A percentile compares a stretch with the other conserved stretches of the same genome.
phyloP scores from a whole-genome alignment of 345 rosid species.

The Anastatica hierochuntica region DNA sequence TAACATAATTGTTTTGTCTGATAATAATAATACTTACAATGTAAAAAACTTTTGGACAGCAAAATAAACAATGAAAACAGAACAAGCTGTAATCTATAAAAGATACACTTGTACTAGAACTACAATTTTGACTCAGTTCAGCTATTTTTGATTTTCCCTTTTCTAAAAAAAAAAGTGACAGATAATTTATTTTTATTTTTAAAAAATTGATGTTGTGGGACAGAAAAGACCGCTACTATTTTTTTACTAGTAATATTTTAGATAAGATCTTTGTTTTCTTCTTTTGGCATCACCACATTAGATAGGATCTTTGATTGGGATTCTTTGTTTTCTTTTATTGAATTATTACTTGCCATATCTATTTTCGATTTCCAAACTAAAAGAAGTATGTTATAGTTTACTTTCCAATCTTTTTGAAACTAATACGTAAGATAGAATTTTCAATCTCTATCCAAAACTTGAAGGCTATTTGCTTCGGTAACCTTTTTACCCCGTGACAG shows the following conservation, averaged over 20 bases:
- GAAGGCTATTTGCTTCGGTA: constrained; percentile 2
- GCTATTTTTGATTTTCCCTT: not conserved
- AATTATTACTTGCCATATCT: too few relatives aligned
- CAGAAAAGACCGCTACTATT: constrained; percentile 16
- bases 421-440: not conserved
- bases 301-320: constrained; percentile 17
- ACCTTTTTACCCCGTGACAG: constrained; percentile 13
- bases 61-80: too few relatives aligned
- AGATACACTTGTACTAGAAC: too few relatives aligned
- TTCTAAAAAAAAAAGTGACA: not conserved
- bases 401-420: not conserved
- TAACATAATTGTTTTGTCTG: too few relatives aligned
- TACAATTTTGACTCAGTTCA: too few relatives aligned
- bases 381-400: too few relatives aligned
- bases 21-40: too few relatives aligned
- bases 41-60: too few relatives aligned
- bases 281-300: not conserved
- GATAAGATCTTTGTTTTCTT: not conserved
- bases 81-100: too few relatives aligned
- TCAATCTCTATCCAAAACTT: constrained; percentile 19
- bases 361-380: too few relatives aligned
- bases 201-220: constrained; percentile 1
- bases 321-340: too few relatives aligned
- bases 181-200: not conserved
- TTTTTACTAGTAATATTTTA: not conserved